Percentiles rank a stretch among this genome's conserved stretches.
phyloP scores from a whole-genome alignment of 768 basidiomycete species.

The Dioszegia aurantiaca region DNA sequence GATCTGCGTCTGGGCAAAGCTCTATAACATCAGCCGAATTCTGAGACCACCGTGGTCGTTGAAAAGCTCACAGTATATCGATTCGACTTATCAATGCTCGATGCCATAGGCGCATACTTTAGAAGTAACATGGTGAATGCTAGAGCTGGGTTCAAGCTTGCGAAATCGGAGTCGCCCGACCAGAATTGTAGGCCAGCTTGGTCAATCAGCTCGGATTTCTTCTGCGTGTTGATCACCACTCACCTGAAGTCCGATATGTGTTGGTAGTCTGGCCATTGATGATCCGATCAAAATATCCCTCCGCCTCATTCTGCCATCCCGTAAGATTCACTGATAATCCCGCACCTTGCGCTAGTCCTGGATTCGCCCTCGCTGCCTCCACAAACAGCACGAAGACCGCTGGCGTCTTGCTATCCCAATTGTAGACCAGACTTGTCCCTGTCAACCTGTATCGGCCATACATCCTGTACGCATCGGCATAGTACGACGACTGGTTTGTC shows the following conservation, averaged over 20 bases:
- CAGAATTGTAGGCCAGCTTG: slow-evolving; percentile 78
- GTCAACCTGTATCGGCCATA: slow-evolving; percentile 62
- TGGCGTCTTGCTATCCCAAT: slow-evolving; percentile 83
- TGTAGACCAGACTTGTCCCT: slow-evolving; percentile 64
- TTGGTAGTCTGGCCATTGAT: slow-evolving; percentile 59
- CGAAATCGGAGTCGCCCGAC: slow-evolving; percentile 74
- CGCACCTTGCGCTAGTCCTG: slow-evolving; percentile 55
- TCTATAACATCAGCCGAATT: no score
- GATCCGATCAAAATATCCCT: slow-evolving; percentile 71
- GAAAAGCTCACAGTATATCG: slow-evolving; percentile 67
- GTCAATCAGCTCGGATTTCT: slow-evolving; percentile 16
- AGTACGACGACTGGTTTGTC: slow-evolving; percentile 62
- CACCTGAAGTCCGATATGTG: slow-evolving; percentile 65
- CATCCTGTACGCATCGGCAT: slow-evolving; percentile 63
- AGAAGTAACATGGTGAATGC: slow-evolving; percentile 80
- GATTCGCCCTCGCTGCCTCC: slow-evolving; percentile 65
- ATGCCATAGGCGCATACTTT: slow-evolving; percentile 72
- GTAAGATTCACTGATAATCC: slow-evolving; percentile 57
- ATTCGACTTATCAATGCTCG: slow-evolving; percentile 60
- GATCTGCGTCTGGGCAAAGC: slow-evolving; percentile 71
- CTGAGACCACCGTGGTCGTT: no score
- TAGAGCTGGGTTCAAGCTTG: slow-evolving; percentile 74
- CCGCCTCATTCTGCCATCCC: slow-evolving; percentile 67
- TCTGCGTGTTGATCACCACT: slow-evolving; percentile 16
- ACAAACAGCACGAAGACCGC: slow-evolving; percentile 72